These are phyloP conservation scores for Quambalaria eucalypti DNA, from an alignment of 1,284 basidiomycete genomes.

Conservation along the genomic window DNA sequence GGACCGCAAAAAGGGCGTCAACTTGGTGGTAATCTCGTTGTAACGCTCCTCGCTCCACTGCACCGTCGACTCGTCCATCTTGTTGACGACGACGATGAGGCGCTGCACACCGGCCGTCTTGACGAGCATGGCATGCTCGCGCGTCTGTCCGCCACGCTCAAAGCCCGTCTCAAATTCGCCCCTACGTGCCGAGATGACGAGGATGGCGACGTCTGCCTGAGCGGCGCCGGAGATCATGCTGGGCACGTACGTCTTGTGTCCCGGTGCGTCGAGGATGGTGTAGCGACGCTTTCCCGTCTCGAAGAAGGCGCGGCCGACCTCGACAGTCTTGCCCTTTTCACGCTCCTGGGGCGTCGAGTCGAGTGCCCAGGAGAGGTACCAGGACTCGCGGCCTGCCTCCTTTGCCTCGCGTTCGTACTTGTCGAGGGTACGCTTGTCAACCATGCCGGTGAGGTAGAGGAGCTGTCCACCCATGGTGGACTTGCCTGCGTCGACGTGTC, in stretches of 20 bases:
- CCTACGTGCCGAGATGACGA: conserved; percentile 44
- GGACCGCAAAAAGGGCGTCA: conserved; percentile 39
- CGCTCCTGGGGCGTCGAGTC: conserved; percentile 46
- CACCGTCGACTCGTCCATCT: conserved; percentile 46
- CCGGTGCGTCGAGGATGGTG: conserved; percentile 45
- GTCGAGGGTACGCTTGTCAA: conserved; percentile 46
- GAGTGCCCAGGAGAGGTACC: conserved; percentile 46
- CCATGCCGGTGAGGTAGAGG: conserved; percentile 45
- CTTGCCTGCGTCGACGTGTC: conserved; percentile 47
- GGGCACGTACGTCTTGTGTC: conserved; percentile 46
- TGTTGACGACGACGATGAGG: conserved; percentile 45
- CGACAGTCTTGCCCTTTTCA: conserved; percentile 46
- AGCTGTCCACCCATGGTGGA: conserved; percentile 46
- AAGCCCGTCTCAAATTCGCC: conserved; percentile 47
- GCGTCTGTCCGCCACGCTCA: conserved; percentile 44
- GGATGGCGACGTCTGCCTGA: conserved; percentile 44
- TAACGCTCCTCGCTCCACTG: conserved; percentile 41
- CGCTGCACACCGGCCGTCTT: conserved; percentile 47
- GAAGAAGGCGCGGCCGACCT: conserved; percentile 45
- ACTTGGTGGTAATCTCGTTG: conserved; percentile 42
- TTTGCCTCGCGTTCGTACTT: conserved; percentile 46
- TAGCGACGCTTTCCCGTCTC: conserved; percentile 46
- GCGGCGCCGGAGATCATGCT: conserved; percentile 46
- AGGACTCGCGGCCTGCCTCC: conserved; percentile 43
- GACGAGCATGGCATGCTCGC: conserved; percentile 46